A percentile compares a stretch with the other conserved stretches of the same genome.
phyloP scores from a whole-genome alignment of 1,284 basidiomycete species.

The Ustilago shanxiensis region DNA sequence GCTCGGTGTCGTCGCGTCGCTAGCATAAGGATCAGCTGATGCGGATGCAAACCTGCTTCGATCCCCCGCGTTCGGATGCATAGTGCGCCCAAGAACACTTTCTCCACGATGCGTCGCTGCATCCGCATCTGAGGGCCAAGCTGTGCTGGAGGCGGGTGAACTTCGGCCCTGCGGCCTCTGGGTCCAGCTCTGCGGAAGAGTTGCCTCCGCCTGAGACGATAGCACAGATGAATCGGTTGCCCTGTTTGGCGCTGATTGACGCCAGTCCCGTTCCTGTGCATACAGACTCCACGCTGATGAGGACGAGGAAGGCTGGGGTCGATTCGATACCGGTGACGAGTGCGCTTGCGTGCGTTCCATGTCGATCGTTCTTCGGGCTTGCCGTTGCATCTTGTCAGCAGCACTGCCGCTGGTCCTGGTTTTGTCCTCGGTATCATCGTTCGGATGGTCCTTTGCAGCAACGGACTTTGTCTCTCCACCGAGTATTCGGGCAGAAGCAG shows the following conservation, averaged over 20 bases:
- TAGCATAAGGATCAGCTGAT: conserved; percentile 20
- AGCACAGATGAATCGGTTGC: background rate
- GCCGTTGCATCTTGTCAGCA: background rate
- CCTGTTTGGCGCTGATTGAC: conserved; percentile 6
- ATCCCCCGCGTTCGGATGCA: conserved; percentile 5
- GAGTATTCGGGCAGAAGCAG: conserved; percentile 16
- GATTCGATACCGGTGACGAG: conserved; percentile 1
- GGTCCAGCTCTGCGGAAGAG: conserved; percentile 10
- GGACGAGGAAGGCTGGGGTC: background rate
- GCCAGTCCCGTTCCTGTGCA: conserved; percentile 44
- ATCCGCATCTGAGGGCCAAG: conserved; percentile 22
- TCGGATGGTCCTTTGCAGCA: background rate
- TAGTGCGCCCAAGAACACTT: background rate
- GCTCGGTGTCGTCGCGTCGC: conserved; percentile 34
- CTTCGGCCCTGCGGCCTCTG: conserved; percentile 5
- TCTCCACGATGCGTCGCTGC: conserved; percentile 9
- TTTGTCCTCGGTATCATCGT: background rate
- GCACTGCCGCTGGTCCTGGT: background rate
- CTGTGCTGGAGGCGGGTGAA: background rate
- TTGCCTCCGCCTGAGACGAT: conserved; percentile 12
- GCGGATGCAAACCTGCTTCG: conserved; percentile 11
- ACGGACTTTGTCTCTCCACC: background rate
- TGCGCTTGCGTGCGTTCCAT: background rate
- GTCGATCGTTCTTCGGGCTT: background rate
- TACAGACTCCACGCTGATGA: conserved; percentile 28